Percentiles rank a stretch among this genome's conserved stretches.
phyloP scores from a whole-genome alignment of 202 grass and related monocot species.

The Zizania palustris region DNA sequence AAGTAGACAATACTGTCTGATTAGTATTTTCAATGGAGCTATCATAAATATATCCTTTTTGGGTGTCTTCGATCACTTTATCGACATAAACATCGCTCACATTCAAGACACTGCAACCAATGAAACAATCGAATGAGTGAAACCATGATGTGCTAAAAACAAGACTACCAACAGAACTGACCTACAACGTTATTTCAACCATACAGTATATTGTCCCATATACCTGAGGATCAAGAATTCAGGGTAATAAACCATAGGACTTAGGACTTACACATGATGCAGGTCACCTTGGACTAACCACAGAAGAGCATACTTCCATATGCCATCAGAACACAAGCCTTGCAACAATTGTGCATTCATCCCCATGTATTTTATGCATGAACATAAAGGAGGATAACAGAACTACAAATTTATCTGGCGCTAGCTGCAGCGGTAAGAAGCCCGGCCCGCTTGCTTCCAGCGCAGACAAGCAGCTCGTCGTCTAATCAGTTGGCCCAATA shows the following conservation, averaged over 20 bases:
- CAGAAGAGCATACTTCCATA: conserved; percentile 69
- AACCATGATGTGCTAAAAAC: background rate
- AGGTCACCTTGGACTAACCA: conserved; percentile 45
- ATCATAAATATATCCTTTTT: conserved; percentile 31
- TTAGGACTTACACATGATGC: conserved; percentile 53
- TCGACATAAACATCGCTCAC: conserved; percentile 62
- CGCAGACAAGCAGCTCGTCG: conserved; percentile 65
- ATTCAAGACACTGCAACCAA: conserved; percentile 55
- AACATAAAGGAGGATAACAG: background rate
- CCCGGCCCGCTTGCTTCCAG: conserved; percentile 70
- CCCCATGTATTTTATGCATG: conserved; percentile 33
- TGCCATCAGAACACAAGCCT: conserved; percentile 57
- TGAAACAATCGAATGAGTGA: conserved; percentile 13
- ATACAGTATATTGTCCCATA: background rate
- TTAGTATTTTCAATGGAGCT: conserved; percentile 3
- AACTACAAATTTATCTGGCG: background rate
- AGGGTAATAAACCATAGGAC: conserved; percentile 38
- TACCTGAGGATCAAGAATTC: background rate
- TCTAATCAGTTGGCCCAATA: conserved; percentile 60
- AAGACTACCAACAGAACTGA: background rate
- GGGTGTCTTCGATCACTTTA: conserved; percentile 16
- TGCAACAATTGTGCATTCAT: conserved; percentile 43
- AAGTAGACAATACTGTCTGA: conserved; percentile 38
- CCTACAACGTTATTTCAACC: background rate
- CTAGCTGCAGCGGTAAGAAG: conserved; percentile 63